Evolutionary conservation across 2,329 filamentous ascomycete species (phyloP).

Genomic region (Venturia nashicola): DNA sequence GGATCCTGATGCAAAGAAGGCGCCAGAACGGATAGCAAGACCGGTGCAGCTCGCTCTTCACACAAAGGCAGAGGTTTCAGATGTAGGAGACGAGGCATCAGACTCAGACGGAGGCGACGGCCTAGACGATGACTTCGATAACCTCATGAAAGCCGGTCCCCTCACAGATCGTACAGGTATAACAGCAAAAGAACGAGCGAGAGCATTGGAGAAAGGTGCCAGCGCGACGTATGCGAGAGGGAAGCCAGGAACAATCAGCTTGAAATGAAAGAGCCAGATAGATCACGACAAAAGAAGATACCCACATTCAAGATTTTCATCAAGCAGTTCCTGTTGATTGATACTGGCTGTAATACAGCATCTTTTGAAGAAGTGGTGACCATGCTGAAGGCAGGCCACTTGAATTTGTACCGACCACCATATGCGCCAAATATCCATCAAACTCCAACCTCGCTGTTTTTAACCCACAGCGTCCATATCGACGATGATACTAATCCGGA

Average conservation of each 20-base stretch:
- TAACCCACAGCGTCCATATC: background rate
- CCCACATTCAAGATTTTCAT: background rate
- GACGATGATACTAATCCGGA: background rate
- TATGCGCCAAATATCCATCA: background rate
- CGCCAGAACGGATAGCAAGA: constrained; percentile 44
- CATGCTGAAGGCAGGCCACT: background rate
- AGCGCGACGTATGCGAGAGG: background rate
- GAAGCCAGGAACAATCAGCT: background rate
- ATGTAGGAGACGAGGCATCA: constrained; percentile 55
- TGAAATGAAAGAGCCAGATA: background rate
- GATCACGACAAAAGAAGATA: background rate
- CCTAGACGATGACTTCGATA: constrained; percentile 74
- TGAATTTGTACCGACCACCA: background rate
- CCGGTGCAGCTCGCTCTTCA: constrained; percentile 25
- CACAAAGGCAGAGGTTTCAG: constrained; percentile 36
- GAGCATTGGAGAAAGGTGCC: constrained; percentile 3
- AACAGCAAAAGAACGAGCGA: constrained; percentile 39
- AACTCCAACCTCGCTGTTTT: background rate
- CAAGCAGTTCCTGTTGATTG: background rate
- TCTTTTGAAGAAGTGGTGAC: background rate
- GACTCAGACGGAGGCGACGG: constrained; percentile 57
- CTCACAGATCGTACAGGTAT: constrained; percentile 78
- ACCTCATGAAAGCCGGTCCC: constrained; percentile 82
- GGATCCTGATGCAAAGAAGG: constrained; percentile 34
- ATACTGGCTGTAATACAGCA: no score